Evolutionary conservation across 2,329 filamentous ascomycete species (phyloP), one percentile per base, ranked within the genome.

Genomic region (Pleochaeta shiraiana): DNA sequence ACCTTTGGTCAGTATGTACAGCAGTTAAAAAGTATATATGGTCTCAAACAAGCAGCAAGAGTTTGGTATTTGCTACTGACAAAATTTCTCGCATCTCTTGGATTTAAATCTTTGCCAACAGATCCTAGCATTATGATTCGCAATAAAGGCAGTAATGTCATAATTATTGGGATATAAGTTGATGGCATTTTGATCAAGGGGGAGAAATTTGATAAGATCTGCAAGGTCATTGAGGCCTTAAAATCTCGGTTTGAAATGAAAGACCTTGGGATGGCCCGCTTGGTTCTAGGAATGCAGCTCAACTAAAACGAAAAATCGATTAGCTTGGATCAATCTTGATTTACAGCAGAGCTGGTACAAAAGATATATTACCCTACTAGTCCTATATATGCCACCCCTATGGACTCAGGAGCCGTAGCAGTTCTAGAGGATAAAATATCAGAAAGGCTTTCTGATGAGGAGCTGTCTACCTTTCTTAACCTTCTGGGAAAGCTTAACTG

Each of bases 31-130:
- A 55, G 50, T 30, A 55, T 55, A 26, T 28, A 55, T 55, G 50
- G 50, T 1, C 50, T 55, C n/a, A 55, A 55, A 26, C 50, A 55
- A 30, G 50, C 50, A 30, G 50, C 50, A 24, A n/a, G 50, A 55
- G 50, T 55, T 12, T 55, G 50, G 50, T 55, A 70, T 47, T 43
- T 55, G 39, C 31, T 63, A 63, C 5, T 65, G 7, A 19, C 67
- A 39, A 71, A n/a, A 26, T 55, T 26, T 16, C 24, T 12, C 21
- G 26, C 24, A 55, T 24, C n/a, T 26, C 24, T 55, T 1, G 50
- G 26, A 12, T 55, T 55, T 12, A 24, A 55, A 55, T 26, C 50
- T 26, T 26, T 26, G 6, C 50, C 50, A 14, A 55, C 50, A 19
- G 50, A 55, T 16, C 9, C n/a, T 14, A 55, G 50, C 26, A 26